Evolutionary conservation across 2,329 filamentous ascomycete species (phyloP).

Genomic region (Tolypocladium nubicola): DNA sequence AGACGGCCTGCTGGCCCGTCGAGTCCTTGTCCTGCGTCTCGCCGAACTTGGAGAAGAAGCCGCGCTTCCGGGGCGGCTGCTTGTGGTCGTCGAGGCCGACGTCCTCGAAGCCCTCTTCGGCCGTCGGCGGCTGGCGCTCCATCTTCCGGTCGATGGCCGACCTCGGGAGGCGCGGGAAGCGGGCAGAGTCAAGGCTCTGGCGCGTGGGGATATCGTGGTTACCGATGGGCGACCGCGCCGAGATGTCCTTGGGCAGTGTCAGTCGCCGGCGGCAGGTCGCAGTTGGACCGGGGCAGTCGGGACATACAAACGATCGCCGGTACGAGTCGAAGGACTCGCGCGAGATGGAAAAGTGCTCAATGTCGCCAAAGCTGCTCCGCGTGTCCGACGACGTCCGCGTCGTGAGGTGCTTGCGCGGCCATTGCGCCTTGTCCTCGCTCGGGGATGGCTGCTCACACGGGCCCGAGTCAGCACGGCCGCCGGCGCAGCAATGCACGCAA

Average conservation of each 20-base stretch:
- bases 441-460: slow-evolving; percentile 60
- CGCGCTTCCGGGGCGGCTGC: slow-evolving; percentile 40
- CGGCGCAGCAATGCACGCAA: neutral
- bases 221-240: slow-evolving; percentile 68
- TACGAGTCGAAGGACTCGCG: slow-evolving; percentile 97
- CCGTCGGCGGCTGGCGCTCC: slow-evolving; percentile 50
- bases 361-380: slow-evolving; percentile 60
- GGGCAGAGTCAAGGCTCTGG: slow-evolving; percentile 70
- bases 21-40: slow-evolving; percentile 35
- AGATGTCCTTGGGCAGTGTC: slow-evolving; percentile 60
- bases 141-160: slow-evolving; percentile 49
- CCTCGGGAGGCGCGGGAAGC: slow-evolving; percentile 50
- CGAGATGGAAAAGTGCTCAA: slow-evolving; percentile 90
- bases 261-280: slow-evolving; percentile 7
- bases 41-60: slow-evolving; percentile 69
- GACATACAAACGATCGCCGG: slow-evolving; percentile 80
- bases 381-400: slow-evolving; percentile 45
- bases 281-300: neutral
- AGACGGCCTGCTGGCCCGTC: slow-evolving; percentile 28
- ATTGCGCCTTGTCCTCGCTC: slow-evolving; percentile 72
- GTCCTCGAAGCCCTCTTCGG: slow-evolving; percentile 80
- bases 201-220: slow-evolving; percentile 51
- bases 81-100: slow-evolving; percentile 75
- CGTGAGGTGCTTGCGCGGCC: slow-evolving; percentile 47
- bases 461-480: neutral